Evolutionary conservation across 129 eudicot genomes (phyloP).

Genomic region (Flaveria brownii): DNA sequence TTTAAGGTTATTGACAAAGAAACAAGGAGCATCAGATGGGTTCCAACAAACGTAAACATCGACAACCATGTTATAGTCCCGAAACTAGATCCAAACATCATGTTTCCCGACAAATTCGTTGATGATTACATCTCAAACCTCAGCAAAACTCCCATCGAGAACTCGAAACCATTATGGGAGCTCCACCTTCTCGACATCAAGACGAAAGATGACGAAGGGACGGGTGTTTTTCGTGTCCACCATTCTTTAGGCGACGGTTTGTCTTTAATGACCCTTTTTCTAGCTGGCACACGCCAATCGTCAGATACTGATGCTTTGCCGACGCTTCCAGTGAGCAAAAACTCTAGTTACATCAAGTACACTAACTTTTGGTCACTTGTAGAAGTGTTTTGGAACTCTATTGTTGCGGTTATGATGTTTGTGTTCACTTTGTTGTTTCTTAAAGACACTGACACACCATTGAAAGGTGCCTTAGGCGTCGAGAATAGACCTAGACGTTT

Average conservation of each 20-base stretch:
- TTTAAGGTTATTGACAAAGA: conserved; percentile 39
- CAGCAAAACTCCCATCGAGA: conserved; percentile 42
- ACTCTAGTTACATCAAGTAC: conserved; percentile 31
- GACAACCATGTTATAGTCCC: conserved; percentile 52
- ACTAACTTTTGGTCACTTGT: conserved; percentile 32
- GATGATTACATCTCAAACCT: conserved; percentile 51
- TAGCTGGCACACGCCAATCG: conserved; percentile 39
- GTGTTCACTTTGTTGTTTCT: conserved; percentile 42
- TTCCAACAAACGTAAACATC: conserved; percentile 45
- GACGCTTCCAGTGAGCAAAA: conserved; percentile 31
- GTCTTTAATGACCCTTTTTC: conserved; percentile 47
- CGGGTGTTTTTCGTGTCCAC: conserved; percentile 45
- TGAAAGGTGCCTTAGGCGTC: conserved; percentile 38
- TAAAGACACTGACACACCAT: conserved; percentile 49
- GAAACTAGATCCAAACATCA: conserved; percentile 39
- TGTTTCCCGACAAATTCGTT: conserved; percentile 42
- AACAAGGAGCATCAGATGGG: conserved; percentile 39
- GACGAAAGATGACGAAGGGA: conserved; percentile 33
- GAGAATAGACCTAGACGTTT: conserved; percentile 47
- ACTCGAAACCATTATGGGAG: conserved; percentile 49
- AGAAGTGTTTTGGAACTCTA: conserved; percentile 42
- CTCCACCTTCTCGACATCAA: conserved; percentile 49
- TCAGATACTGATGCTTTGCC: conserved; percentile 38
- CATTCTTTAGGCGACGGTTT: conserved; percentile 56
- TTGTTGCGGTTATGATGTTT: conserved; percentile 36